phyloP scores from a whole-genome alignment of 805 yeast genomes.

The Blastobotrys muscicola region DNA sequence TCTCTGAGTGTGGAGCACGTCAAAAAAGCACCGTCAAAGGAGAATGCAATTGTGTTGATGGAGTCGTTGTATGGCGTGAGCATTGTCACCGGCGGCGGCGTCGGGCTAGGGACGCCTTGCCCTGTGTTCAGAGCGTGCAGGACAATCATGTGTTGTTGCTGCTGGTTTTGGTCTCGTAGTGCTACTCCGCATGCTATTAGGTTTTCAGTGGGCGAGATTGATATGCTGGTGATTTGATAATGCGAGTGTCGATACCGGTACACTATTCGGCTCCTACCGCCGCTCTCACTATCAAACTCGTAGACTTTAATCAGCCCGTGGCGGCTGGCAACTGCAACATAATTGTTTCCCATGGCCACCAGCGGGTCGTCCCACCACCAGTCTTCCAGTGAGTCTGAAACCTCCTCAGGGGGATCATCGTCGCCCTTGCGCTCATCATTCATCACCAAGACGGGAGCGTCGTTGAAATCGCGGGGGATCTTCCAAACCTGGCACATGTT shows the following conservation, averaged over 20 bases:
- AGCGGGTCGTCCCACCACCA: conserved; percentile 21
- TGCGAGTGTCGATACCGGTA: conserved; percentile 53
- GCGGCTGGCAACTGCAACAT: conserved; percentile 61
- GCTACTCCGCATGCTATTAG: conserved; percentile 69
- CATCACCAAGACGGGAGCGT: conserved; percentile 41
- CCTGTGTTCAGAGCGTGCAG: conserved; percentile 31
- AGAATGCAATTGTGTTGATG: conserved; percentile 61
- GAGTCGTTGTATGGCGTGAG: conserved; percentile 77
- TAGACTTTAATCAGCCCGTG: conserved; percentile 61
- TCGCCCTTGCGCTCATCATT: conserved; percentile 8
- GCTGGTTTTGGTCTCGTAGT: not conserved
- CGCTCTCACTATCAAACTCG: conserved; percentile 33
- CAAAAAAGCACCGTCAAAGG: conserved; percentile 58
- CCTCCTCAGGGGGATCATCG: conserved; percentile 5
- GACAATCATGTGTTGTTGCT: conserved; percentile 42
- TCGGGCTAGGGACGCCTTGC: not conserved
- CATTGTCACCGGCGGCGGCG: conserved; percentile 9
- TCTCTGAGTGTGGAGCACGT: conserved; percentile 73
- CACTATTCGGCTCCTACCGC: conserved; percentile 39
- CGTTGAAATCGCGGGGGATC: conserved; percentile 37
- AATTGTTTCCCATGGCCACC: conserved; percentile 41
- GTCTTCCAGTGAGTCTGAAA: conserved; percentile 5
- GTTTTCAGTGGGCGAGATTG: conserved; percentile 54
- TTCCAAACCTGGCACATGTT: conserved; percentile 65
- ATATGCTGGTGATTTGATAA: conserved; percentile 72